phyloP scores from a whole-genome alignment of 2,329 filamentous ascomycete species.

The Periconia macrospinosa region DNA sequence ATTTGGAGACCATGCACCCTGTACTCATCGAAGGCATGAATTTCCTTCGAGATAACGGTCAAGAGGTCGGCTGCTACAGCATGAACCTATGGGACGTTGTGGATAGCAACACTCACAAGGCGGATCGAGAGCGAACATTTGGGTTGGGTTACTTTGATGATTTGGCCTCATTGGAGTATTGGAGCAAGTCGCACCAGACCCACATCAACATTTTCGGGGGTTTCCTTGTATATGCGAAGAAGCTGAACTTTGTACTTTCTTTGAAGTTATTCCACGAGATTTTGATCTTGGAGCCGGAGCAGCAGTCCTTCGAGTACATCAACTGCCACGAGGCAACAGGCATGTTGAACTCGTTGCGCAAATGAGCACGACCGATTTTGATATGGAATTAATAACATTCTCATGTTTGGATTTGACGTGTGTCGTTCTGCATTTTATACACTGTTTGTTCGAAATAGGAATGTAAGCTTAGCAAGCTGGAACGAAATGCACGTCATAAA shows the following conservation, averaged over 20 bases:
- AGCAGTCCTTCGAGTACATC: slow-evolving; percentile 50
- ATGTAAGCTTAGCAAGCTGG: neutral
- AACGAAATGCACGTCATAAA: neutral
- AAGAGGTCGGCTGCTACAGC: slow-evolving; percentile 48
- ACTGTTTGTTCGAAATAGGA: no score
- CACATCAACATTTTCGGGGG: slow-evolving; percentile 48
- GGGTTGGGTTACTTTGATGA: slow-evolving; percentile 49
- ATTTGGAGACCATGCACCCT: slow-evolving; percentile 51
- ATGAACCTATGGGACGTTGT: slow-evolving; percentile 50
- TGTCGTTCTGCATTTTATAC: no score
- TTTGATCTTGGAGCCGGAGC: slow-evolving; percentile 41
- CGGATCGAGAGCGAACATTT: slow-evolving; percentile 41
- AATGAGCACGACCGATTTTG: neutral
- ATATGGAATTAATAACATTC: no score
- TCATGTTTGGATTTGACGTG: no score
- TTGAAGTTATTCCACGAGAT: slow-evolving; percentile 48
- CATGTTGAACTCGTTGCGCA: slow-evolving; percentile 23
- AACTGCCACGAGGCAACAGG: slow-evolving; percentile 44
- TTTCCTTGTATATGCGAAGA: slow-evolving; percentile 45
- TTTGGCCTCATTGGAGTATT: slow-evolving; percentile 44
- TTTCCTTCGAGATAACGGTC: slow-evolving; percentile 48
- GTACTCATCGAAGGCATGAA: slow-evolving; percentile 49
- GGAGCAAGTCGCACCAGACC: slow-evolving; percentile 45
- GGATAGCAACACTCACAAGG: slow-evolving; percentile 19
- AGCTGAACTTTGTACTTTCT: slow-evolving; percentile 39